Conservation (phyloP, 2,329 filamentous ascomycete species). For the Tricladium varicosporioides region DNA sequence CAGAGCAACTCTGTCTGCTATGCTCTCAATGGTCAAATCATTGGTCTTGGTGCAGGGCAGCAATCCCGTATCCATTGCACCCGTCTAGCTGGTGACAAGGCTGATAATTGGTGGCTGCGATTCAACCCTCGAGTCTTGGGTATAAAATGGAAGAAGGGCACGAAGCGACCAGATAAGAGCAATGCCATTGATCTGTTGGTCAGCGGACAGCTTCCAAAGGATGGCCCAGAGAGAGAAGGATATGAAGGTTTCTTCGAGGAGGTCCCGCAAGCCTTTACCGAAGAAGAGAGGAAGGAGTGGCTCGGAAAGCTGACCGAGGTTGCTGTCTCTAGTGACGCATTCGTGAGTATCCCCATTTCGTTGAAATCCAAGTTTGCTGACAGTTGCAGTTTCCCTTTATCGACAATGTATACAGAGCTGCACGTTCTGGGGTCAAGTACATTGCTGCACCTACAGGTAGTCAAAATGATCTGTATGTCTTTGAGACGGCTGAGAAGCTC, state of each 20-base stretch:
- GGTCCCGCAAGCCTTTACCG: conserved; percentile 77
- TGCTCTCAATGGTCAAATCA: conserved; percentile 86
- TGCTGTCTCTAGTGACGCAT: conserved; percentile 89
- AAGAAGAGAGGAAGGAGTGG: conserved; percentile 84
- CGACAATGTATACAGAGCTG: conserved; percentile 93
- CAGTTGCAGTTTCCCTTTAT: conserved; percentile 85
- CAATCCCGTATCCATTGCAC: conserved; percentile 99
- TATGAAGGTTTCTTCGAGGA: conserved; percentile 91
- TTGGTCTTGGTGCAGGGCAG: conserved; percentile 93
- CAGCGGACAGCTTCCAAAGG: conserved; percentile 82
- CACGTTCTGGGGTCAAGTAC: conserved; percentile 89
- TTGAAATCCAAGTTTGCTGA: conserved; percentile 2
- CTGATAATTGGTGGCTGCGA: conserved; percentile 99
- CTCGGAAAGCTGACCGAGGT: conserved; percentile 77
- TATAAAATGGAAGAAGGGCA: conserved; percentile 96
- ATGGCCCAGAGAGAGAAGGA: conserved; percentile 77
- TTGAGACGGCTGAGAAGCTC: conserved; percentile 87
- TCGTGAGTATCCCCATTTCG: conserved; percentile 59
- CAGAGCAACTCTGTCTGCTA: conserved; percentile 99
- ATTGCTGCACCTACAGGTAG: conserved; percentile 90
- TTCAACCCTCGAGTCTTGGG: conserved; percentile 87
- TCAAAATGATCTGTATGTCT: conserved; percentile 78
- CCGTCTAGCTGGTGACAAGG: conserved; percentile 93
- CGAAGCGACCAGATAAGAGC: conserved; percentile 95
- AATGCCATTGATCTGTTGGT: conserved; percentile 96